phyloP scores from a whole-genome alignment of 23 red algal species.

The Rhodosorus marinus region DNA sequence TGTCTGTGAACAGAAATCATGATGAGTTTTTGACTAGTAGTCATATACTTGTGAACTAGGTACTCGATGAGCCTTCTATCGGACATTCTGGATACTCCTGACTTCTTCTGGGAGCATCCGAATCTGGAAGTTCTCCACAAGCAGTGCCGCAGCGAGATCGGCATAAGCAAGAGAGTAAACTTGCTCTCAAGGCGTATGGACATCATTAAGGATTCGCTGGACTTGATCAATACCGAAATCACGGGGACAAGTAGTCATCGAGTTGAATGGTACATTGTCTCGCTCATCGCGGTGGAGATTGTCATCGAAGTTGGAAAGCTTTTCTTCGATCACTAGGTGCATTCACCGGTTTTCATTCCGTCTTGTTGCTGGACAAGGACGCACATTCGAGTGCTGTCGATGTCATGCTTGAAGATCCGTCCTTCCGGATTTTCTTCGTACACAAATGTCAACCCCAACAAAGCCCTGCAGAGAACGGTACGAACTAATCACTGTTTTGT shows the following conservation, averaged over 20 bases:
- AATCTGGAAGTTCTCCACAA: slow-evolving; percentile 39
- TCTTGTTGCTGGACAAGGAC: no score
- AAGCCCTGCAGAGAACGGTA: no score
- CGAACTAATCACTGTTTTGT: no score
- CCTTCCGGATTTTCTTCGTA: no score
- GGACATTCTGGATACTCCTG: slow-evolving; percentile 83
- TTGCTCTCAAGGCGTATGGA: slow-evolving; percentile 53
- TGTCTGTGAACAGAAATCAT: no score
- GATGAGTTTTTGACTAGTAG: no score
- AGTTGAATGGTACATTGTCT: slow-evolving; percentile 69
- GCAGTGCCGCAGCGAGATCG: slow-evolving; percentile 50
- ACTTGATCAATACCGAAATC: slow-evolving; percentile 85
- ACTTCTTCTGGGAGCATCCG: slow-evolving; percentile 79
- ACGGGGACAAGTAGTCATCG: slow-evolving; percentile 29
- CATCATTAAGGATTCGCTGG: slow-evolving; percentile 69
- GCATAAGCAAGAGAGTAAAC: slow-evolving; percentile 42
- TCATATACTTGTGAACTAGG: no score
- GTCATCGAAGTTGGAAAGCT: slow-evolving; percentile 49
- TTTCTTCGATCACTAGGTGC: slow-evolving; percentile 5
- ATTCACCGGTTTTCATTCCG: no score
- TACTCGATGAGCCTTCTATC: slow-evolving; percentile 78
- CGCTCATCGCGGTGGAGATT: slow-evolving; percentile 81
- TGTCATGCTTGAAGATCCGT: no score
- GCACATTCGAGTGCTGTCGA: no score
- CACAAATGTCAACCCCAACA: no score